Evolutionary conservation across 192 early-diverging fungal species (phyloP), one percentile per base, ranked within the genome.

Genomic region (Chytriomyces confervae): DNA sequence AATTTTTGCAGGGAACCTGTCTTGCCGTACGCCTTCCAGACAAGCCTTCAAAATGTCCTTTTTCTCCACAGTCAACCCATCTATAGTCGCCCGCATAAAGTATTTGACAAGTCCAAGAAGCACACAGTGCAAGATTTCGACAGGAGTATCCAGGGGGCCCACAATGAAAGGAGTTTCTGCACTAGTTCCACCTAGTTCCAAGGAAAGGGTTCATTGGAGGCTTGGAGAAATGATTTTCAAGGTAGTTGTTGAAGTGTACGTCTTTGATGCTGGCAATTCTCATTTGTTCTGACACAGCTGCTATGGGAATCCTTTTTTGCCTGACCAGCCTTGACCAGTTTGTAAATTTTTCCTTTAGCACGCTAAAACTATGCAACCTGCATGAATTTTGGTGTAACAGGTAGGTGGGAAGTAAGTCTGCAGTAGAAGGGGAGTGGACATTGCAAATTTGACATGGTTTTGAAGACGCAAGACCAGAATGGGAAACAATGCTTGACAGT

Each of bases 181-280:
- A n/a, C n/a, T n/a, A n/a, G n/a, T n/a, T n/a, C n/a, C 9, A 0
- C n/a, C n/a, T n/a, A n/a, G n/a, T n/a, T 18, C 66, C 66, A 67
- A 67, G 45, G 5, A 67, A 47, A 29, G 5, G 43, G 43, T 67
- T 67, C 66, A 67, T 67, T 8, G 7, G 7, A 9, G 66, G 66
- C 1, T 1, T 8, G 1, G 16, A 23, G 16, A 67, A 67, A 10
- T 8, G 3, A 18, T 27, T 45, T 8, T 67, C 47, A 8, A 67
- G 1, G 3, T 3, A 67, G 2, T 10, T 47, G 27, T 11, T 45
- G 44, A 67, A 67, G 66, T 29, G n/a, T 1, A 2, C 0, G 7
- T 67, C 66, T 47, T 67, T 67, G 66, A 67, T 47, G 23, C 66
- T 43, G 2, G n/a, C n/a, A n/a, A n/a, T n/a, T n/a, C n/a, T n/a